phyloP scores from a whole-genome alignment of 2,329 filamentous ascomycete genomes.

The Fusarium oligoseptatum region DNA sequence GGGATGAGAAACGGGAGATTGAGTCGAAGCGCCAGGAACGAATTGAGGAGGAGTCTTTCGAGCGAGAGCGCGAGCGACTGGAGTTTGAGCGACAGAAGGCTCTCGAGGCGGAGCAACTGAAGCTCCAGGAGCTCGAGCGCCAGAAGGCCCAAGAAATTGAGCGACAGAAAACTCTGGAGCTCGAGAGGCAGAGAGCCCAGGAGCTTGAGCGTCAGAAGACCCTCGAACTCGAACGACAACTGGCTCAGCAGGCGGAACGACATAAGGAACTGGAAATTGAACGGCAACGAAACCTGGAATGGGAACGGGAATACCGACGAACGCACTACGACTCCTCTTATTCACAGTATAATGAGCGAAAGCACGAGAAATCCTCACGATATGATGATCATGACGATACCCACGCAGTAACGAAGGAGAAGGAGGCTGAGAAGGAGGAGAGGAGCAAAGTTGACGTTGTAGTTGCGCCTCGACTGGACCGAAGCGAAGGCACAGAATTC shows the following conservation, averaged over 20 bases:
- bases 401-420: conserved; percentile 44
- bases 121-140: conserved; percentile 40
- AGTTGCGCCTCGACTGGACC: conserved; percentile 42
- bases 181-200: conserved; percentile 6
- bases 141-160: conserved; percentile 30
- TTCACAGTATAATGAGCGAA: conserved; percentile 47
- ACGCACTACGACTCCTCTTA: conserved; percentile 48
- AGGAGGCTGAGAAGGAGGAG: conserved; percentile 34
- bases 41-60: conserved; percentile 32
- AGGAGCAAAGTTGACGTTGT: conserved; percentile 44
- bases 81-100: conserved; percentile 39
- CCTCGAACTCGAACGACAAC: conserved; percentile 18
- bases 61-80: conserved; percentile 33
- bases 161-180: conserved; percentile 8
- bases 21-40: conserved; percentile 38
- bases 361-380: conserved; percentile 49
- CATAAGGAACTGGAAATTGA: conserved; percentile 30
- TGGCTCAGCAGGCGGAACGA: conserved; percentile 29
- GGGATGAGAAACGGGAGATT: conserved; percentile 24
- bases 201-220: conserved; percentile 9
- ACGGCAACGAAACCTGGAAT: conserved; percentile 26
- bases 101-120: conserved; percentile 32
- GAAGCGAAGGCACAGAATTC: conserved; percentile 45
- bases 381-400: conserved; percentile 51
- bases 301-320: conserved; percentile 47